Base-by-base conservation (phyloP, 2,329 filamentous ascomycete genomes). In the Tetracladium maxilliforme region DNA sequence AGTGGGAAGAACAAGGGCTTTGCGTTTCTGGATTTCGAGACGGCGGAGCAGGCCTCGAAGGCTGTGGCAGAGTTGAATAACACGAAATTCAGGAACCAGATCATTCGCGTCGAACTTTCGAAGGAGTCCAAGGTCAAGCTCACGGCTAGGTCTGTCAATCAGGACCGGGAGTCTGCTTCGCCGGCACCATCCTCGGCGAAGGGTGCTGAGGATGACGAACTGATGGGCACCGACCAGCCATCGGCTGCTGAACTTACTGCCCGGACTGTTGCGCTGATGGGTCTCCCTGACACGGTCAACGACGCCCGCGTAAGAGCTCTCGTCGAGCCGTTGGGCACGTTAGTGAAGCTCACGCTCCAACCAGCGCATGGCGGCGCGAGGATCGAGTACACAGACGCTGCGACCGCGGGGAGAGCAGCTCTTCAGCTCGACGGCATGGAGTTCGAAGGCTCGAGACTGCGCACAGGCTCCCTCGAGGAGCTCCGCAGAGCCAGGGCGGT, bases 211-310 rank as follows among this genome's bases (percentile, higher is more conserved):
- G 26, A 30, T 35, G 42, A 14, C 7, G 27, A 29, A 26, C 20
- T 37, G 16, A 14, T 22, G n/a, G 29, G 39, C 14, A 34, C 26
- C 12, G 37, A 37, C 25, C 33, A 36, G 14, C 55, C 60, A 11
- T 56, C 61, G 1, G 48, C 54, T 6, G 47, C 47, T 6, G 61
- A 70, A 10, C 64, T 69, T 12, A 49, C 58, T 16, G 68, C 73
- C 24, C 73, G 83, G 26, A 90, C 81, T 1, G 63, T 95, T 24
- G 77, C 76, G 7, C 57, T 98, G 15, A 69, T 94, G 51, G 78
- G 86, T 33, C 58, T 98, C 2, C 83, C 90, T 1, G 90, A 95
- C 42, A 95, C 86, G 0, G 70, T 95, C 40, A 94, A 92, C 35
- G 82, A 92, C 41, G 71, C 79, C 2, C 81, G 86, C 16, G 70